Evolutionary conservation across 2,329 filamentous ascomycete genomes (phyloP).

Genomic region (Plenodomus biglobosus): DNA sequence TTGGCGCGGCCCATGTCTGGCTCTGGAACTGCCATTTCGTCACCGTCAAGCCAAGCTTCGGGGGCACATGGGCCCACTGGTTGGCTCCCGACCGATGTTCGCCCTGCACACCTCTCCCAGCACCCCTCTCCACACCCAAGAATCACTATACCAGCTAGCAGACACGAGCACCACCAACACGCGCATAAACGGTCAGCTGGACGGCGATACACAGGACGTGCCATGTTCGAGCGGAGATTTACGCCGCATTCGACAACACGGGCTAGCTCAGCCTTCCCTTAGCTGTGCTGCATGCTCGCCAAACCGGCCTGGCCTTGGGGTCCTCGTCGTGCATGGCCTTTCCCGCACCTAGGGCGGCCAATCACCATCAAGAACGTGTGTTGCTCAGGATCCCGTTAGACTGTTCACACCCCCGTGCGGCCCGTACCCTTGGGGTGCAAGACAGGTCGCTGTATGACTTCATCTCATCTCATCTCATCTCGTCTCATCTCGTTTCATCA

Average conservation of each 20-base stretch:
- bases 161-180: neutral
- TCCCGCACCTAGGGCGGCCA: conserved; percentile 6
- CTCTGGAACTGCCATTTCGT: conserved; percentile 4
- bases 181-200: neutral
- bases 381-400: neutral
- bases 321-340: conserved; percentile 3
- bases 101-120: neutral
- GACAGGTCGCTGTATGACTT: neutral
- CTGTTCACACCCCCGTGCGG: neutral
- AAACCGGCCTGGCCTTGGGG: conserved; percentile 2
- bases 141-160: neutral
- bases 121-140: neutral
- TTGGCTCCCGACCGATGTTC: neutral
- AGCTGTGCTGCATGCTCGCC: conserved; percentile 1
- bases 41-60: conserved; percentile 4
- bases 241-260: neutral
- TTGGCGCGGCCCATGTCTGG: conserved; percentile 9
- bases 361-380: conserved; percentile 13
- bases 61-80: neutral
- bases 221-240: neutral
- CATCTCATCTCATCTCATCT: no score
- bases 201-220: neutral
- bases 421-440: neutral
- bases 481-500: no score
- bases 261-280: neutral